Conservation (phyloP, 495 filamentous ascomycete genomes). For the Trichoderma erinaceum region DNA sequence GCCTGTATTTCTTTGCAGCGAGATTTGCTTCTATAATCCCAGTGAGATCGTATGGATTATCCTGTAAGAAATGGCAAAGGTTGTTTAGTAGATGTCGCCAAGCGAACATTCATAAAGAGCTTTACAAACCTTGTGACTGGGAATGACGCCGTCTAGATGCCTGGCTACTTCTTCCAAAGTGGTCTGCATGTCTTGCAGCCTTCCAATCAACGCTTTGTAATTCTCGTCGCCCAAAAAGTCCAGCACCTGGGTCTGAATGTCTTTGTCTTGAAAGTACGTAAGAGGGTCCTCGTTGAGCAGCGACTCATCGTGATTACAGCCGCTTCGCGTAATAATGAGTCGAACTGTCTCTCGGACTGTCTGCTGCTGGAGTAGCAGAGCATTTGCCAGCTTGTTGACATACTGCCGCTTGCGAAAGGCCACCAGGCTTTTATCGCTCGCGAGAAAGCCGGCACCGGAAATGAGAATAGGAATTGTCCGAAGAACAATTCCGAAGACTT, state of each 20-base stretch:
- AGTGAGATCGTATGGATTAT: not conserved
- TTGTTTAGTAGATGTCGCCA: not conserved
- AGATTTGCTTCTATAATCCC: constrained; percentile 5
- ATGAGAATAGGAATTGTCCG: not conserved
- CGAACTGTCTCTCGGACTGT: not conserved
- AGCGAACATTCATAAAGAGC: too few species aligned
- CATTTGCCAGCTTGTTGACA: not conserved
- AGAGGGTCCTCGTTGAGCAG: not conserved
- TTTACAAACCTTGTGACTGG: not conserved
- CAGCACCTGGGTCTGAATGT: not conserved
- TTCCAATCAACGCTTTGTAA: constrained; percentile 10
- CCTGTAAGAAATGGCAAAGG: not conserved
- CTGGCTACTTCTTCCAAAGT: constrained; percentile 11
- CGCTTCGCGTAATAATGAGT: not conserved
- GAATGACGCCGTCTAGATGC: constrained; percentile 14
- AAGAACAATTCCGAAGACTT: not conserved
- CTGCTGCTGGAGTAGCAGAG: not conserved
- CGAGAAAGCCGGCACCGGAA: not conserved
- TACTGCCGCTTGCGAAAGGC: not conserved
- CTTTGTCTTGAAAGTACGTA: not conserved
- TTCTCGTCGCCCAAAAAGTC: constrained; percentile 16
- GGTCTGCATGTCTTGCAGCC: not conserved
- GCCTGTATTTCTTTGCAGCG: not conserved
- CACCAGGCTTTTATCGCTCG: not conserved
- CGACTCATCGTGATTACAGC: not conserved